These are phyloP conservation scores for Pulveroboletus sp. DNA, from an alignment of 768 basidiomycete species.

Conservation along the genomic window DNA sequence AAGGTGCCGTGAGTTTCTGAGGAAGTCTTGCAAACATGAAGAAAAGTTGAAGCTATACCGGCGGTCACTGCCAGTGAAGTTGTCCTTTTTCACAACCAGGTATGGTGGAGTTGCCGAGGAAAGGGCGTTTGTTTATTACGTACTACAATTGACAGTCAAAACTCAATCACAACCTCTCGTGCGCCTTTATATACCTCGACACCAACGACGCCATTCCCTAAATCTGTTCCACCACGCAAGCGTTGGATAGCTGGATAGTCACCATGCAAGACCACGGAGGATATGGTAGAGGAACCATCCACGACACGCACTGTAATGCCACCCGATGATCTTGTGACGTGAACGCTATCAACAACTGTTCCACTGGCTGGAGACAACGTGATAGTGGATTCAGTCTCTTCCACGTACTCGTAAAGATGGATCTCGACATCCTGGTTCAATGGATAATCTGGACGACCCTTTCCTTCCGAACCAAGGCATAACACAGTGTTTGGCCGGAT, in stretches of 20 bases:
- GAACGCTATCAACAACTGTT: slow-evolving; percentile 1
- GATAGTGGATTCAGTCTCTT: slow-evolving; percentile 31
- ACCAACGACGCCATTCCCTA: background rate
- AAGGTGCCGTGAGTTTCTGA: slow-evolving; percentile 68
- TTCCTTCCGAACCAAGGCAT: slow-evolving; percentile 32
- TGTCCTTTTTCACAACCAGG: too few relatives aligned
- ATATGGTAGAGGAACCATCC: slow-evolving; percentile 7
- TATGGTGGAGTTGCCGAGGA: too few relatives aligned
- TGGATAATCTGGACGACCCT: slow-evolving; percentile 47
- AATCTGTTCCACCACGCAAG: slow-evolving; percentile 8
- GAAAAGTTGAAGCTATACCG: background rate
- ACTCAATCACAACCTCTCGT: slow-evolving; percentile 7
- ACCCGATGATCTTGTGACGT: slow-evolving; percentile 10
- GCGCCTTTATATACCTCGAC: slow-evolving; percentile 1
- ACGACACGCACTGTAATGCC: slow-evolving; percentile 5
- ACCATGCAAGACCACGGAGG: slow-evolving; percentile 14
- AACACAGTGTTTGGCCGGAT: slow-evolving; percentile 58
- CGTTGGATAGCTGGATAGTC: slow-evolving; percentile 8
- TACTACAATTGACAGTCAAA: too few relatives aligned
- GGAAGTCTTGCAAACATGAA: slow-evolving; percentile 71
- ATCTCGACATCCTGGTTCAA: slow-evolving; percentile 42
- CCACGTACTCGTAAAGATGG: slow-evolving; percentile 51
- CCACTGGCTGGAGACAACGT: slow-evolving; percentile 16
- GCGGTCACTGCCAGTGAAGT: too few relatives aligned
- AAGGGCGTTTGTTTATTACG: too few relatives aligned